phyloP scores from a whole-genome alignment of 2,329 filamentous ascomycete species.

The Xylariaceae sp. region DNA sequence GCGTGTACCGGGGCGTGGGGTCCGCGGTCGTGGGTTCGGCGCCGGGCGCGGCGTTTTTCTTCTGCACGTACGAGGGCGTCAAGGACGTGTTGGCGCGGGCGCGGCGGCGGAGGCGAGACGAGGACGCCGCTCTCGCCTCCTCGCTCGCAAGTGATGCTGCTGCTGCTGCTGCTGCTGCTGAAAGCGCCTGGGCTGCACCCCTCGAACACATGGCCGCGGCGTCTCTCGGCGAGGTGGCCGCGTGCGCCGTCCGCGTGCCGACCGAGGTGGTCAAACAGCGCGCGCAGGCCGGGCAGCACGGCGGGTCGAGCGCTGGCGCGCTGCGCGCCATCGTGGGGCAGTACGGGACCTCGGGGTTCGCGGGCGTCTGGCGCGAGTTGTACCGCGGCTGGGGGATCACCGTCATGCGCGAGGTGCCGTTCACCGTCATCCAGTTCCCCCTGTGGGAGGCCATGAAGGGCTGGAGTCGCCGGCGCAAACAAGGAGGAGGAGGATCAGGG shows the following conservation, averaged over 20 bases:
- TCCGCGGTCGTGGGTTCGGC: constrained; percentile 89
- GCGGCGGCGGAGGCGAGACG: constrained; percentile 6
- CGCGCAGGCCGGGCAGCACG: constrained; percentile 85
- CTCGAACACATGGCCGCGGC: constrained; percentile 83
- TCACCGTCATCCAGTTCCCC: constrained; percentile 96
- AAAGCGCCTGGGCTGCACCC: constrained; percentile 37
- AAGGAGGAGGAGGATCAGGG: constrained; percentile 24
- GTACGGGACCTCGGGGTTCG: constrained; percentile 50
- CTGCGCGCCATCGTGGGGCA: constrained; percentile 71
- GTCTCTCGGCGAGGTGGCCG: constrained; percentile 85
- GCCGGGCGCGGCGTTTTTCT: constrained; percentile 94
- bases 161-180: no score
- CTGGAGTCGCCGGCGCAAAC: constrained; percentile 59
- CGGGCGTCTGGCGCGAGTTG: constrained; percentile 76
- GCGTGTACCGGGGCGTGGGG: constrained; percentile 92
- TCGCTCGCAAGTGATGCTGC: background rate
- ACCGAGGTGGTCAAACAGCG: constrained; percentile 98
- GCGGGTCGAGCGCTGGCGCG: constrained; percentile 70
- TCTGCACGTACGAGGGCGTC: constrained; percentile 86
- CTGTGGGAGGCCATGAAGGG: constrained; percentile 93
- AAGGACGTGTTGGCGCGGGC: constrained; percentile 52
- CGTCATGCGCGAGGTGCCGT: constrained; percentile 93
- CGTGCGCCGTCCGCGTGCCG: constrained; percentile 89
- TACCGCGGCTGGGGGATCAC: constrained; percentile 94
- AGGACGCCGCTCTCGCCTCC: constrained; percentile 5